A percentile compares a stretch with the other conserved stretches of the same genome.
Evolutionary conservation across 208 protist species (phyloP).

Genomic region (Naegleria gruberi): DNA sequence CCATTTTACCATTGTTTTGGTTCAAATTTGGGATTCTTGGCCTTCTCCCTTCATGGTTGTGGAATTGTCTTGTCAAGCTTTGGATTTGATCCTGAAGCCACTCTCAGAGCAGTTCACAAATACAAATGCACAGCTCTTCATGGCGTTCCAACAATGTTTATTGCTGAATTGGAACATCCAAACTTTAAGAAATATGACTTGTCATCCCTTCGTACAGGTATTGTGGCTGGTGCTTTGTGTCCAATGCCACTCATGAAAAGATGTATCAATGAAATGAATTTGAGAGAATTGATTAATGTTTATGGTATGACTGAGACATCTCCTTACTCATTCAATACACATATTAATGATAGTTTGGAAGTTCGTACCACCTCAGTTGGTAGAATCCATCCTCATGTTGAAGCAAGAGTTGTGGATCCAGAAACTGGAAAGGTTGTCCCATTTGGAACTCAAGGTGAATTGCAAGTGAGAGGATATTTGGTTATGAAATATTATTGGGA

Average conservation of each 20-base stretch:
- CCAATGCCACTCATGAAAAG: constrained; percentile 47
- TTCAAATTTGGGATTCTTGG: constrained; percentile 47
- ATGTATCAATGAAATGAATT: constrained; percentile 43
- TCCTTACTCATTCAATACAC: constrained; percentile 49
- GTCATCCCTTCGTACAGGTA: constrained; percentile 45
- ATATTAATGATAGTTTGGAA: constrained; percentile 26
- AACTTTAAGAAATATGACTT: constrained; percentile 43
- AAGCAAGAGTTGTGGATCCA: constrained; percentile 44
- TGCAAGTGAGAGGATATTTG: constrained; percentile 43
- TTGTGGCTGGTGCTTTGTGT: constrained; percentile 51
- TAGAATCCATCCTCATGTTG: constrained; percentile 44
- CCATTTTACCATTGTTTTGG: constrained; percentile 65
- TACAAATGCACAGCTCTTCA: constrained; percentile 29
- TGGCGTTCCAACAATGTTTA: constrained; percentile 63
- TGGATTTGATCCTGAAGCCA: constrained; percentile 40
- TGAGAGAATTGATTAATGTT: constrained; percentile 43
- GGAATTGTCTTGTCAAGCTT: constrained; percentile 45
- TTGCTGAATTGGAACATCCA: constrained; percentile 40
- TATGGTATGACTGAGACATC: constrained; percentile 61
- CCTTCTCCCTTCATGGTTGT: constrained; percentile 38
- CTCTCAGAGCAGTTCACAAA: constrained; percentile 35
- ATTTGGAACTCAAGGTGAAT: constrained; percentile 38
- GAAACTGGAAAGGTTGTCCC: constrained; percentile 29
- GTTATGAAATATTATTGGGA: constrained; percentile 56
- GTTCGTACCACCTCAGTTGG: constrained; percentile 45